phyloP scores from a whole-genome alignment of 768 basidiomycete species.

The Boletus rufocinnamomeus region DNA sequence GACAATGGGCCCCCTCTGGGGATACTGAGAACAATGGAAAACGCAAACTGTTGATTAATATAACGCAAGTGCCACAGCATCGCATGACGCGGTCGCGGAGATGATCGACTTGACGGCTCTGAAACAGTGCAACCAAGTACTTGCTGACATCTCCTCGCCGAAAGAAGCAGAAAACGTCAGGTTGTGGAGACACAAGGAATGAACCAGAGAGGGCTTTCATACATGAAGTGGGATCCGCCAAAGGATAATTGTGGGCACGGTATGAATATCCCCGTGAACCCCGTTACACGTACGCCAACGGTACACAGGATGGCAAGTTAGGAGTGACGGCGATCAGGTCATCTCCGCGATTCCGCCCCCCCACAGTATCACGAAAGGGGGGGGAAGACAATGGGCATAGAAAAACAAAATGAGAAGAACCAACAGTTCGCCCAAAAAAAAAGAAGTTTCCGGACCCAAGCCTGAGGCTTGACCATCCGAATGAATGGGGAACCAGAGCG shows the following conservation, averaged over 20 bases:
- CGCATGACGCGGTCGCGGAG: slow-evolving; percentile 14
- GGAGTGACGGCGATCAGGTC: slow-evolving; percentile 33
- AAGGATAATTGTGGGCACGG: slow-evolving; percentile 5
- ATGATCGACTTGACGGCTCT: slow-evolving; percentile 10
- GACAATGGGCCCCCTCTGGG: slow-evolving; percentile 22
- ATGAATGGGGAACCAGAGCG: slow-evolving; percentile 13
- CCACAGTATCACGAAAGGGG: slow-evolving; percentile 22
- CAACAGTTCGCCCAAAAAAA: background rate
- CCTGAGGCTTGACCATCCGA: background rate
- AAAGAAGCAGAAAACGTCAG: background rate
- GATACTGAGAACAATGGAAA: slow-evolving; percentile 16
- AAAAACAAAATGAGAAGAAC: slow-evolving; percentile 4
- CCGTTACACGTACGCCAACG: slow-evolving; percentile 13
- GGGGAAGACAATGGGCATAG: slow-evolving; percentile 3
- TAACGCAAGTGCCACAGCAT: slow-evolving; percentile 11
- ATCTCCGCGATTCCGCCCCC: slow-evolving; percentile 25
- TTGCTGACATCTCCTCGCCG: background rate
- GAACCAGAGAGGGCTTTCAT: slow-evolving; percentile 1
- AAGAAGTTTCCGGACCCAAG: background rate
- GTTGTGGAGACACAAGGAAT: slow-evolving; percentile 3
- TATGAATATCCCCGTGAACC: slow-evolving; percentile 15
- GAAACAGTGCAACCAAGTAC: background rate
- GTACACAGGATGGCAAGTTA: slow-evolving; percentile 20
- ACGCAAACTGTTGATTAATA: slow-evolving; percentile 2
- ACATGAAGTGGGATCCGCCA: slow-evolving; percentile 1